A percentile compares a stretch with the other conserved stretches of the same genome.
Conservation (phyloP, 1,284 basidiomycete genomes). For the Hymenochaete sp. region DNA sequence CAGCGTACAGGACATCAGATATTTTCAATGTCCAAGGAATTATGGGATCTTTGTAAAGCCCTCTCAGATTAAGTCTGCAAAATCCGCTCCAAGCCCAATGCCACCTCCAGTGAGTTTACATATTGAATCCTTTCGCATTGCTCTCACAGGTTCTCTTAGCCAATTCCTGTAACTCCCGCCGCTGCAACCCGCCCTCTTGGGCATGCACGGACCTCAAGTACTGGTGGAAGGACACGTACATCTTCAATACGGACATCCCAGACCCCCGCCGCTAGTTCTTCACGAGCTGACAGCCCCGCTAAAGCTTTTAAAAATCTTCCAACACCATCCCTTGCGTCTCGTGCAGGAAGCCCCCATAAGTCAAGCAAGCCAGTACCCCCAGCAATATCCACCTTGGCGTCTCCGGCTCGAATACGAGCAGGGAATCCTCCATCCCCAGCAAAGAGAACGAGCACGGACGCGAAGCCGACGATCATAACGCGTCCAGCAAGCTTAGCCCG, state of each 20-base stretch:
- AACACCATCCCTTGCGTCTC: constrained; percentile 32
- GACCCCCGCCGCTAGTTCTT: constrained; percentile 24
- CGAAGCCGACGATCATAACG: constrained; percentile 16
- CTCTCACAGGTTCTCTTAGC: constrained; percentile 19
- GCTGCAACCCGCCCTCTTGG: constrained; percentile 24
- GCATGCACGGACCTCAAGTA: constrained; percentile 37
- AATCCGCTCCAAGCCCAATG: constrained; percentile 29
- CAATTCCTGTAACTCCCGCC: constrained; percentile 20
- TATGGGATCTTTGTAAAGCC: constrained; percentile 90
- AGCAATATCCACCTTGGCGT: constrained; percentile 34
- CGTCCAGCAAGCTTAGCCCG: constrained; percentile 32
- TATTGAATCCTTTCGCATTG: not conserved
- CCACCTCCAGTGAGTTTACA: constrained; percentile 5
- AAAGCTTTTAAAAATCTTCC: no score
- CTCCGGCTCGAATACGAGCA: constrained; percentile 25
- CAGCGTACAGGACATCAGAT: constrained; percentile 70
- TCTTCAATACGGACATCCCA: constrained; percentile 29
- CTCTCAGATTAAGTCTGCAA: constrained; percentile 70
- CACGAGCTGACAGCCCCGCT: no score
- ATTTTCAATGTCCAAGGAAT: constrained; percentile 74
- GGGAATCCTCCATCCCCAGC: constrained; percentile 29
- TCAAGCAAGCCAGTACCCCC: constrained; percentile 25
- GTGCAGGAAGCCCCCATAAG: constrained; percentile 39
- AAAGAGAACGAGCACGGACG: constrained; percentile 22
- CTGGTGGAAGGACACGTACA: constrained; percentile 30